Base-by-base conservation (phyloP, 768 basidiomycete species). In the Pleurotus giganteus region DNA sequence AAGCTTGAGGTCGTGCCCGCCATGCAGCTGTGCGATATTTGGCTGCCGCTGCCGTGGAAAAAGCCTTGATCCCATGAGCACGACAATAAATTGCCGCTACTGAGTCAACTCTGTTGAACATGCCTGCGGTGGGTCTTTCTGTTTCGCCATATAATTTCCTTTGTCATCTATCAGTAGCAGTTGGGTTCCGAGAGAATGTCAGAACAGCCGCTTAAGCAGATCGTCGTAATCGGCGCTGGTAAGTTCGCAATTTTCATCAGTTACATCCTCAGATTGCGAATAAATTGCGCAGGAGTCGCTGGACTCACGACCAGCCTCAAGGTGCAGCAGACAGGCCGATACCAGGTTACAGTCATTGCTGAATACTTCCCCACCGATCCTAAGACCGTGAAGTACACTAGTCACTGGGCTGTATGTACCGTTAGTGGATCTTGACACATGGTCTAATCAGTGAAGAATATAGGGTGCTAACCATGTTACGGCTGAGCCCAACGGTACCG, bases 391-490 rank as follows among this genome's bases (percentile, higher is more conserved):
- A 76, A 77, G 50, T 92, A 89, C 61, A 89, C 91, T 1, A 90
- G 88, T 65, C 80, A 81, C 28, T 92, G 91, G 91, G 91, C 91
- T 34, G 90, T 89, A 60, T 58, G 85, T 73, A 8, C 13, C 31
- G 13, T 41, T 41, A 24, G n/a, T 11, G 8, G 31, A 36, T 12
- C 6, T 45, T 26, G 32, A 46, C 24, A 12, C 23, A 7, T 26
- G n/a, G 32, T 43, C 13, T 23, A 27, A 41, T 53, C 34, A 5
- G 51, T 44, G n/a, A 36, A 11, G 9, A 54, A 15, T 49, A 24
- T 47, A 93, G 90, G 91, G 90, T 34, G 91, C 88, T 7, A 88
- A 91, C 58, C 86, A 91, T 74, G 82, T 91, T 42, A 83, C 80
- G 37, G 76, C 76, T 13, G 78, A 79, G 2, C 74, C 71, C 8